Conservation (phyloP, 345 rosid genomes). For the Stellera chamaejasme region DNA sequence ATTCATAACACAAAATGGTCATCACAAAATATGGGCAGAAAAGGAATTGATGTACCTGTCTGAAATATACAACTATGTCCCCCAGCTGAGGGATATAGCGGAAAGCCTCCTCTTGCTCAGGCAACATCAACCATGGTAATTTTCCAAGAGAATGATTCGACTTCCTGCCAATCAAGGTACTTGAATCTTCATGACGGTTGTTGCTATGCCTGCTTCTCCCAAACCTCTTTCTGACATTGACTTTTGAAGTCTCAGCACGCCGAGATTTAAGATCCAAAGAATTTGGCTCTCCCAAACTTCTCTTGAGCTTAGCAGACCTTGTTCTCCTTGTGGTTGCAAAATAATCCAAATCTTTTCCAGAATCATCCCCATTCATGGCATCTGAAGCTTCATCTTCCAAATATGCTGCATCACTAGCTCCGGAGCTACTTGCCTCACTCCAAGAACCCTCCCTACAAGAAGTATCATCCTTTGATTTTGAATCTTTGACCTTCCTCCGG, state of each 20-base stretch:
- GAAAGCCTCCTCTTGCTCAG: conserved; percentile 77
- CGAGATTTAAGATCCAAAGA: conserved; percentile 22
- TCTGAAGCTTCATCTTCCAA: conserved; percentile 19
- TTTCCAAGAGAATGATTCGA: conserved; percentile 34
- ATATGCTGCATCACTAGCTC: conserved; percentile 15
- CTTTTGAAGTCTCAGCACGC: conserved; percentile 42
- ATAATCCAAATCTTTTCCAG: conserved; percentile 25
- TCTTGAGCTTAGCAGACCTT: conserved; percentile 49
- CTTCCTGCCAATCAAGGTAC: conserved; percentile 24
- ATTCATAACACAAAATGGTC: conserved; percentile 5
- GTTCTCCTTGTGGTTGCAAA: conserved; percentile 39
- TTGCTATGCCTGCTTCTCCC: conserved; percentile 35
- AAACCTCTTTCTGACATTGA: conserved; percentile 43
- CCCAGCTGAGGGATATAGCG: conserved; percentile 91
- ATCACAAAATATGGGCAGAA: conserved; percentile 4
- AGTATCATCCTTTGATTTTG: conserved; percentile 12
- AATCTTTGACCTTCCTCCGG: conserved; percentile 16
- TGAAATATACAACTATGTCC: conserved; percentile 79
- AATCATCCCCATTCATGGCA: conserved; percentile 20
- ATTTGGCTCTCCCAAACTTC: conserved; percentile 32
- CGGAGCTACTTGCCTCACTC: conserved; percentile 15
- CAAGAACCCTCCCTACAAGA: conserved; percentile 13
- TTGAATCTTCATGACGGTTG: conserved; percentile 15
- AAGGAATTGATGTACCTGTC: conserved; percentile 48
- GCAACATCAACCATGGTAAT: conserved; percentile 80